A percentile compares a stretch with the other conserved stretches of the same genome.
phyloP scores from a whole-genome alignment of 495 filamentous ascomycete species.

The Tuber brumale region DNA sequence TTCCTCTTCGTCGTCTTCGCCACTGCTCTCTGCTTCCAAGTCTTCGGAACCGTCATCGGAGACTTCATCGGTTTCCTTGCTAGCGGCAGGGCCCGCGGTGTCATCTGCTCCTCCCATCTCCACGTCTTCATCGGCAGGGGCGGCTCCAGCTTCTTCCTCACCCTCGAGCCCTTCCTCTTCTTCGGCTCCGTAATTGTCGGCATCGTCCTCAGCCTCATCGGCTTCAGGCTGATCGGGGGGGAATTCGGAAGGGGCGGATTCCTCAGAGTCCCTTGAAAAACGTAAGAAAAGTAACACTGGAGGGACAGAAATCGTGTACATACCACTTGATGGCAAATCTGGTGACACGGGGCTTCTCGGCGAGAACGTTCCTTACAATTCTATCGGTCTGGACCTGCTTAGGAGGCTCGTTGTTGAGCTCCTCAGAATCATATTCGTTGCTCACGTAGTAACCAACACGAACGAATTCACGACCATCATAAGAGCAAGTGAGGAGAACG shows the following conservation, averaged over 20 bases:
- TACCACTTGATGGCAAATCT: conserved; percentile 99
- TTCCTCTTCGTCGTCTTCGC: conserved; percentile 78
- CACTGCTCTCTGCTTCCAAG: conserved; percentile 86
- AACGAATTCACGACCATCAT: conserved; percentile 93
- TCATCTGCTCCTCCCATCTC: conserved; percentile 47
- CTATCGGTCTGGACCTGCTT: conserved; percentile 86
- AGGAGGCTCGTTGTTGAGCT: conserved; percentile 78
- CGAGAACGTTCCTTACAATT: conserved; percentile 82
- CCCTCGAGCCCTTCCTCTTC: conserved; percentile 70
- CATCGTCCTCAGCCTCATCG: conserved; percentile 77
- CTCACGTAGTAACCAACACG: conserved; percentile 99
- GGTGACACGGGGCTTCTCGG: conserved; percentile 94
- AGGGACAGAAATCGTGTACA: conserved; percentile 27
- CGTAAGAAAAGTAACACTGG: neutral
- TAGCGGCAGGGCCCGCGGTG: conserved; percentile 47
- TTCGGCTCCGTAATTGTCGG: conserved; percentile 77
- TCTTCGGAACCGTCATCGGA: conserved; percentile 90
- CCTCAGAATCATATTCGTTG: conserved; percentile 93
- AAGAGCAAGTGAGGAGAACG: conserved; percentile 91
- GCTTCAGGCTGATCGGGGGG: conserved; percentile 96
- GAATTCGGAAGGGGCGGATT: conserved; percentile 89
- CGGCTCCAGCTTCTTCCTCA: conserved; percentile 45
- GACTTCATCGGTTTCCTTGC: conserved; percentile 65
- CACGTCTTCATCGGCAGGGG: conserved; percentile 42
- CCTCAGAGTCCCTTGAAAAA: conserved; percentile 76